Evolutionary conservation across 768 basidiomycete species (phyloP).

Genomic region (Porpolomopsis calyptriformis): DNA sequence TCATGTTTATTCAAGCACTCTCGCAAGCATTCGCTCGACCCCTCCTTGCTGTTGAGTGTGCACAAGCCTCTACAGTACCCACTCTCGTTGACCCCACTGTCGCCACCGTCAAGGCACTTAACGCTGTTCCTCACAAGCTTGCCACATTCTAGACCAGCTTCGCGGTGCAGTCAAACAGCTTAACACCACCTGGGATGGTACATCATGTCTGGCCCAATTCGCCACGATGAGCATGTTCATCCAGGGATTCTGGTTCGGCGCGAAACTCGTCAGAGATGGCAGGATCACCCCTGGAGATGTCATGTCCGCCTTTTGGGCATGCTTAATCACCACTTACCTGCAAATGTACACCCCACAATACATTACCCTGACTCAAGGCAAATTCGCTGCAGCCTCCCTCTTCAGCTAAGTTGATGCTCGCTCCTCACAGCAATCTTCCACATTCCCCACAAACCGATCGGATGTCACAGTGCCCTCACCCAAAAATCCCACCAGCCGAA

Average conservation of each 20-base stretch:
- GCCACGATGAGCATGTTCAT: constrained; percentile 80
- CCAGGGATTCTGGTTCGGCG: constrained; percentile 93
- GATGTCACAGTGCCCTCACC: constrained; percentile 31
- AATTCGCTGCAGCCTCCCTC: constrained; percentile 65
- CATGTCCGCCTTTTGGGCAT: constrained; percentile 53
- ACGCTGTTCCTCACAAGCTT: constrained; percentile 47
- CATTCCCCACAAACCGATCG: constrained; percentile 8
- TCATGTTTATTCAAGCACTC: constrained; percentile 64
- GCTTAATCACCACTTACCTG: constrained; percentile 35
- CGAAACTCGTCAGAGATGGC: constrained; percentile 69
- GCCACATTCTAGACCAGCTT: constrained; percentile 37
- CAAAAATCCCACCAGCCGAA: constrained; percentile 29
- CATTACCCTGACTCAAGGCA: constrained; percentile 71
- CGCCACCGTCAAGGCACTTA: constrained; percentile 88
- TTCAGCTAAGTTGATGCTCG: constrained; percentile 44
- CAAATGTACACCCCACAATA: constrained; percentile 81
- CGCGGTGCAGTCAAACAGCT: constrained; percentile 40
- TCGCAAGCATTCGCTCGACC: constrained; percentile 64
- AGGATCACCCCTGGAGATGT: constrained; percentile 62
- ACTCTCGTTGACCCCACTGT: constrained; percentile 75
- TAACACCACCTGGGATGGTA: constrained; percentile 66
- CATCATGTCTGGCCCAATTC: constrained; percentile 63
- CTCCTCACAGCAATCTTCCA: constrained; percentile 2
- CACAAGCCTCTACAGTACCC: constrained; percentile 57
- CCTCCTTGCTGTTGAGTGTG: constrained; percentile 55